phyloP scores from a whole-genome alignment of 2,329 filamentous ascomycete genomes.

The Fusarium buxicola region DNA sequence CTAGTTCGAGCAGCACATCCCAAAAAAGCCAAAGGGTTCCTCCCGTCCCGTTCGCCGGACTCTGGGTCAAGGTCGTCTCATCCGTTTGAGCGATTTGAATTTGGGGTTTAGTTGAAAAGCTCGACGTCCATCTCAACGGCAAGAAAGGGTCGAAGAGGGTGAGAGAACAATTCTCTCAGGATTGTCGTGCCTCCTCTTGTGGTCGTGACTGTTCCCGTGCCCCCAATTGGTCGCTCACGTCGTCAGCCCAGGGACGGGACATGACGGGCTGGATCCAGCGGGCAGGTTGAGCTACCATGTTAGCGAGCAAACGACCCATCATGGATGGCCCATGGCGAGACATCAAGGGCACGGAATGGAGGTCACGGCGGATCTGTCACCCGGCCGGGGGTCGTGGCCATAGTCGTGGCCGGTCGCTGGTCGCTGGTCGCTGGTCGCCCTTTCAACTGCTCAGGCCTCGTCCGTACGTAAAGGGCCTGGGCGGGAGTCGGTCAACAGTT shows the following conservation, averaged over 20 bases:
- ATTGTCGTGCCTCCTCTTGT: constrained; percentile 30
- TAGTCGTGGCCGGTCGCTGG: constrained; percentile 28
- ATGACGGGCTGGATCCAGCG: constrained; percentile 47
- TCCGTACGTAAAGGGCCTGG: constrained; percentile 32
- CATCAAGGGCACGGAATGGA: constrained; percentile 44
- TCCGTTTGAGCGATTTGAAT: constrained; percentile 21
- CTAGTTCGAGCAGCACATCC: constrained; percentile 43
- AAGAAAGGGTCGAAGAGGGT: neutral
- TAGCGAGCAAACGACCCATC: constrained; percentile 44
- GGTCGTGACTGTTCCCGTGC: constrained; percentile 18
- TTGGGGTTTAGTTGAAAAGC: constrained; percentile 4
- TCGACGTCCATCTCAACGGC: neutral
- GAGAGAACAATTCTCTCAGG: constrained; percentile 14
- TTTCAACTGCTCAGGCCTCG: constrained; percentile 33
- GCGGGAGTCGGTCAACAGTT: constrained; percentile 8
- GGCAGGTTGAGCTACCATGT: constrained; percentile 46
- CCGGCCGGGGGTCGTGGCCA: constrained; percentile 32
- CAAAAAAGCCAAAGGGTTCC: constrained; percentile 44
- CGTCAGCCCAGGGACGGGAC: constrained; percentile 42
- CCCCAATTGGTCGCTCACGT: constrained; percentile 40
- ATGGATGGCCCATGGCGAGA: constrained; percentile 39
- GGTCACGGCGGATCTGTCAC: constrained; percentile 44
- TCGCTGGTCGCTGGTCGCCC: constrained; percentile 31
- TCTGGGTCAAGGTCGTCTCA: constrained; percentile 24
- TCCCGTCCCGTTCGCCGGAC: constrained; percentile 45